These are phyloP conservation scores for Microsporum audouinii DNA, from an alignment of 2,329 filamentous ascomycete species.

Conservation along the genomic window DNA sequence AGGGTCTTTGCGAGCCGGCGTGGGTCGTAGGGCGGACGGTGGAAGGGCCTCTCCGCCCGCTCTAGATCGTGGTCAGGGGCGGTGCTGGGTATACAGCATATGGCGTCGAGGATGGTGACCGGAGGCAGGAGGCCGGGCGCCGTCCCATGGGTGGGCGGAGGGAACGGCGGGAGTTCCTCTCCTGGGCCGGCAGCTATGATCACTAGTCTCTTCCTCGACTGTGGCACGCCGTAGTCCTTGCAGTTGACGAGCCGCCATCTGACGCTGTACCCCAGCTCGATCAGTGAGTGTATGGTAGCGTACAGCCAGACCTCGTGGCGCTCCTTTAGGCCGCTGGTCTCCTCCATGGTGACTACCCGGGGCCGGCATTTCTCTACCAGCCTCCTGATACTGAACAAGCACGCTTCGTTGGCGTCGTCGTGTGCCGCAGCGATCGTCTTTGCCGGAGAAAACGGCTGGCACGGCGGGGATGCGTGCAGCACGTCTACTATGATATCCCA, in stretches of 20 bases:
- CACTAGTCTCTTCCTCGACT: conserved; percentile 39
- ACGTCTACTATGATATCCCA: conserved; percentile 48
- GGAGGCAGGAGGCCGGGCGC: conserved; percentile 24
- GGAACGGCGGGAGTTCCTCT: conserved; percentile 56
- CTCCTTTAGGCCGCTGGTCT: conserved; percentile 58
- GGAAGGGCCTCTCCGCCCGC: conserved; percentile 18
- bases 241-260: conserved; percentile 52
- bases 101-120: conserved; percentile 34
- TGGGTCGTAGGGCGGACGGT: conserved; percentile 35
- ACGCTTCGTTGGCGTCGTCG: conserved; percentile 57
- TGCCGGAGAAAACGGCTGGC: conserved; percentile 62
- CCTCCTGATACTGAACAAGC: conserved; percentile 38
- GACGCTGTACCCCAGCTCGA: conserved; percentile 55
- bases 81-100: conserved; percentile 30
- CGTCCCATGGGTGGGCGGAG: conserved; percentile 46
- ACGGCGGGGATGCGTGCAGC: conserved; percentile 65
- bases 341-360: conserved; percentile 63
- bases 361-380: conserved; percentile 51
- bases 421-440: conserved; percentile 49
- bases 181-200: conserved; percentile 52
- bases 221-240: conserved; percentile 40
- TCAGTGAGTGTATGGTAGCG: conserved; percentile 52
- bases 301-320: conserved; percentile 47
- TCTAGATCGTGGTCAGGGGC: conserved; percentile 35
- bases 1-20: conserved; percentile 47